Base-by-base conservation (phyloP, 2,329 filamentous ascomycete species). In the Aspergillus brasiliensis region DNA sequence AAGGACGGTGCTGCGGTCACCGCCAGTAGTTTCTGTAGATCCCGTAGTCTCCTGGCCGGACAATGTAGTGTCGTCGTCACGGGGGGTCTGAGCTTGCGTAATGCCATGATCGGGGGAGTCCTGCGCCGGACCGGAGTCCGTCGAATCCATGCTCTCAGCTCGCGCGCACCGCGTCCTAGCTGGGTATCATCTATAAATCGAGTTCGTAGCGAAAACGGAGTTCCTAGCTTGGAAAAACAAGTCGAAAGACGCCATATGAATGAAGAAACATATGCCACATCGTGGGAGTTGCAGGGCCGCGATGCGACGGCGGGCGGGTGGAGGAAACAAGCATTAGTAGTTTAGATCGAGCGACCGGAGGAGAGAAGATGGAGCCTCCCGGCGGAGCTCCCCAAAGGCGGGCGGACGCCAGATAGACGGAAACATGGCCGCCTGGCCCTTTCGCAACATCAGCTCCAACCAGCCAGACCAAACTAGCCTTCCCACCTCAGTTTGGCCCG, bases 1-100 rank as follows among this genome's bases (percentile, higher is more conserved):
- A 27, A 67, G 66, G 57, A 70, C 72, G 21, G 61, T 47, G 34
- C 67, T 70, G 46, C 60, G 65, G 40, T 65, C 67, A 44, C 57
- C 61, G 8, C 52, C 53, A 3, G 51, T 51, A 23, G 48, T 46
- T 61, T 64, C 66, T 55, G 69, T 57, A 56, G 66, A 40, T 34
- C 10, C 11, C 31, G 31, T 34, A 15, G 11, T 34, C 31, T 10
- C 31, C 53, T 67, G 61, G 40, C 42, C 40, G 38, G 58, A 57
- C 27, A 58, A 49, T n/a, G 56, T 51, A 51, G 62, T 37, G 13
- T 57, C 56, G 44, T 52, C 59, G 37, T 51, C 46, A 42, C 42
- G 25, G 11, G 34, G 48, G 8, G 34, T 5, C 10, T 23, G 23
- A 17, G 19, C 8, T 23, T 42, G 44, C 21, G 34, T 21, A 42